Evolutionary conservation across 495 filamentous ascomycete genomes (phyloP).

Genomic region (Penicilliopsis zonata): DNA sequence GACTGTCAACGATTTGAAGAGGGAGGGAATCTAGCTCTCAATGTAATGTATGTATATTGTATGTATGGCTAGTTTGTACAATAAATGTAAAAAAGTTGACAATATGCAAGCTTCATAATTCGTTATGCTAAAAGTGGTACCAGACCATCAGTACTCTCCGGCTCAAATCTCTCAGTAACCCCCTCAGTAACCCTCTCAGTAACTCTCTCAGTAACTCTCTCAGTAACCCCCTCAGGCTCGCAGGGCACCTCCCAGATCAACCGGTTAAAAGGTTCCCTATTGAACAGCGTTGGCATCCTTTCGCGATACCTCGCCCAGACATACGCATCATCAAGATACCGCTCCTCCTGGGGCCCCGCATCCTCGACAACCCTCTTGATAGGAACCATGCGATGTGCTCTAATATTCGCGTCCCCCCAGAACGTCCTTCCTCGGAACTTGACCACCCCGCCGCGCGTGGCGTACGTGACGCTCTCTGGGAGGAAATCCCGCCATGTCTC

Average conservation of each 20-base stretch:
- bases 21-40: conserved; percentile 46
- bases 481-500: conserved; percentile 40
- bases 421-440: conserved; percentile 7
- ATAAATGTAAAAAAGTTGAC: no score
- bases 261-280: conserved; percentile 9
- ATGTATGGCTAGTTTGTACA: no score
- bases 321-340: conserved; percentile 11
- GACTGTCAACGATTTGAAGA: conserved; percentile 79
- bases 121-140: no score
- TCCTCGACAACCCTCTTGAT: conserved; percentile 7
- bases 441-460: conserved; percentile 15
- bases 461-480: conserved; percentile 19
- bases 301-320: conserved; percentile 6
- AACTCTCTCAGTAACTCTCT: no score
- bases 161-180: no score
- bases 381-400: conserved; percentile 6
- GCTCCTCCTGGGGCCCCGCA: conserved; percentile 3
- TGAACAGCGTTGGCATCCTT: conserved; percentile 4
- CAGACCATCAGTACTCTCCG: no score
- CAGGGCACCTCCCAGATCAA: conserved; percentile 7
- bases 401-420: conserved; percentile 3
- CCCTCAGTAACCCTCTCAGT: no score
- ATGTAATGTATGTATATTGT: no score
- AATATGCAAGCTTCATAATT: no score
- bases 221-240: no score